A percentile compares a stretch with the other conserved stretches of the same genome.
Evolutionary conservation across 1,139 yeast species (phyloP).

Genomic region (Oligophagozyma castellii): DNA sequence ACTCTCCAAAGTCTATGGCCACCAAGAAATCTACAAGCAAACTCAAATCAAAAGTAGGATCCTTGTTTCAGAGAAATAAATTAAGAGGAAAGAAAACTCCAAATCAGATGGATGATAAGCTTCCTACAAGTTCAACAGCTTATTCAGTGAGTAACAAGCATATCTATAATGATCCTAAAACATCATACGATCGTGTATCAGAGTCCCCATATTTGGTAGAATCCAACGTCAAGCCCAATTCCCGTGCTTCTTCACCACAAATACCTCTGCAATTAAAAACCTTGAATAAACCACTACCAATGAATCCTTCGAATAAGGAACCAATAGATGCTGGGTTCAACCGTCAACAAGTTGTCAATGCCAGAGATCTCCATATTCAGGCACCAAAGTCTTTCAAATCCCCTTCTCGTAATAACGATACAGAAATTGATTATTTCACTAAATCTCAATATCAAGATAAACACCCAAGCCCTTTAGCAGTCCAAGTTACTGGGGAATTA

Average conservation of each 20-base stretch:
- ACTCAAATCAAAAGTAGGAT: slow-evolving; percentile 69
- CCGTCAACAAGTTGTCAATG: slow-evolving; percentile 2
- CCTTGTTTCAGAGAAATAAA: slow-evolving; percentile 62
- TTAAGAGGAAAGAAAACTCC: slow-evolving; percentile 17
- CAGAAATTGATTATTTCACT: too few species aligned
- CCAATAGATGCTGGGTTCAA: neutral
- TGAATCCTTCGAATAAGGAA: slow-evolving; percentile 1
- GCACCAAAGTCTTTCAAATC: slow-evolving; percentile 8
- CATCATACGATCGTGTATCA: too few species aligned
- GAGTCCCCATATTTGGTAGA: too few species aligned
- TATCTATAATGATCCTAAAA: too few species aligned
- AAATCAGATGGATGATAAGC: too few species aligned
- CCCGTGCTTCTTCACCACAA: too few species aligned
- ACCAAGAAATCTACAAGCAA: slow-evolving; percentile 25
- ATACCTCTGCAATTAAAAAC: slow-evolving; percentile 14
- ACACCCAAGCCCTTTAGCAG: neutral
- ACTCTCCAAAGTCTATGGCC: slow-evolving; percentile 9
- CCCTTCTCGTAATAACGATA: neutral
- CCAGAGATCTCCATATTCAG: slow-evolving; percentile 9
- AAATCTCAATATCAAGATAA: too few species aligned
- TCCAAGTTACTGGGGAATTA: slow-evolving; percentile 17
- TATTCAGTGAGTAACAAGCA: too few species aligned
- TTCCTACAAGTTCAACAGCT: too few species aligned
- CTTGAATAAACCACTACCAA: slow-evolving; percentile 4
- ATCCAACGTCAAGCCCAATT: too few species aligned